Evolutionary conservation across 2,329 filamentous ascomycete genomes (phyloP).

Genomic region (Alternaria arbusti): DNA sequence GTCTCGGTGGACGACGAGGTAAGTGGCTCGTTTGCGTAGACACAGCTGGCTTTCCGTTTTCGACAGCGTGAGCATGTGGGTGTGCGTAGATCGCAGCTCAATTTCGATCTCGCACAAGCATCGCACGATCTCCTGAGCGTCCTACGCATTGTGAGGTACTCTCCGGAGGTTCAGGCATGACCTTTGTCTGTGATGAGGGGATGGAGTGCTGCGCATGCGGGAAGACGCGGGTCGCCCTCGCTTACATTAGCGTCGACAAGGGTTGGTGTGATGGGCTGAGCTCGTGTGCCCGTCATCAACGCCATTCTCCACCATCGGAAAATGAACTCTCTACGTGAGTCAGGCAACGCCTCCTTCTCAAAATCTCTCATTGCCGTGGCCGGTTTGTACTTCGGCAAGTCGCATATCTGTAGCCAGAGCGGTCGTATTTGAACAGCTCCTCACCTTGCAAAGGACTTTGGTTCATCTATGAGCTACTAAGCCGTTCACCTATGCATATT

Average conservation of each 20-base stretch:
- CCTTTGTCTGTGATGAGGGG: neutral
- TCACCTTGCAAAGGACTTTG: neutral
- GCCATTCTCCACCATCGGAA: neutral
- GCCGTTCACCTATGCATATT: neutral
- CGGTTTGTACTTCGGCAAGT: neutral
- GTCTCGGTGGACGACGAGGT: conserved; percentile 13
- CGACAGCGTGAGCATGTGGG: conserved; percentile 63
- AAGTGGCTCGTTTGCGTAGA: conserved; percentile 63
- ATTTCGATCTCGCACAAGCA: conserved; percentile 63
- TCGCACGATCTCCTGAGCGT: conserved; percentile 65
- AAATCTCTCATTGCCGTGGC: neutral
- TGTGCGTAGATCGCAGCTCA: conserved; percentile 62
- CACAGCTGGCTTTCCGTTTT: conserved; percentile 56
- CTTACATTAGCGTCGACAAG: neutral
- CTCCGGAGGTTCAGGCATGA: neutral
- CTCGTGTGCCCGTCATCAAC: neutral
- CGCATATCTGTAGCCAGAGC: neutral
- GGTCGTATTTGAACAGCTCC: neutral
- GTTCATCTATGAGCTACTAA: neutral
- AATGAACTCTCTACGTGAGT: neutral
- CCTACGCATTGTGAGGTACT: conserved; percentile 53
- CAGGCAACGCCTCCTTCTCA: neutral
- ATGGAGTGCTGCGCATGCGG: neutral
- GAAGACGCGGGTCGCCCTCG: neutral
- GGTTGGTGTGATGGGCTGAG: neutral